Conservation (phyloP, 2,329 filamentous ascomycete species). For the Aspergillus aculeatus region DNA sequence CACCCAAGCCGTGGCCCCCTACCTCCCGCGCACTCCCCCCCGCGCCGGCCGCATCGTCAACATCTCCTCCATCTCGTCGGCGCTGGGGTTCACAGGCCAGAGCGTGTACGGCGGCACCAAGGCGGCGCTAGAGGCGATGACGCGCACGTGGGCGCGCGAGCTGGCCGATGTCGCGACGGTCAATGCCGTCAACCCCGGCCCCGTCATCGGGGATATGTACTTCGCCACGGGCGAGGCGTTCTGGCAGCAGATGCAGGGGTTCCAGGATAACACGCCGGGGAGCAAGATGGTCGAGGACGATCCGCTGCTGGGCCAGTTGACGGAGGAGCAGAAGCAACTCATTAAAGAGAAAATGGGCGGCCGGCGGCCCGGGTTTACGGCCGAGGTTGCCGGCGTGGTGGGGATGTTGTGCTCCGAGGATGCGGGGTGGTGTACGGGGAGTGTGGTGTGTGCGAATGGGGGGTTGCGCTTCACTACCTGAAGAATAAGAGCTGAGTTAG, state of each 20-base stretch:
- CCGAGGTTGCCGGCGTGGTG: slow-evolving; percentile 72
- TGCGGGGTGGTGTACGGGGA: slow-evolving; percentile 74
- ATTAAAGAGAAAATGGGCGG: slow-evolving; percentile 59
- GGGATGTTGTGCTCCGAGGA: slow-evolving; percentile 73
- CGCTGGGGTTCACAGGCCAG: slow-evolving; percentile 58
- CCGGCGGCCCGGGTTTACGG: slow-evolving; percentile 62
- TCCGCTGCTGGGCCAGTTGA: slow-evolving; percentile 55
- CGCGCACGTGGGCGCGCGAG: slow-evolving; percentile 65
- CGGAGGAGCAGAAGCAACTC: slow-evolving; percentile 61
- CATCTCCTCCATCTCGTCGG: slow-evolving; percentile 58
- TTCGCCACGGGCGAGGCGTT: slow-evolving; percentile 56
- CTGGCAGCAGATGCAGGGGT: slow-evolving; percentile 59
- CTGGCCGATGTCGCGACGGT: slow-evolving; percentile 62
- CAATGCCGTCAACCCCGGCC: slow-evolving; percentile 66
- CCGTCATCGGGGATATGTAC: slow-evolving; percentile 68
- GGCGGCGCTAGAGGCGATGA: slow-evolving; percentile 67
- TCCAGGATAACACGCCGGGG: slow-evolving; percentile 64
- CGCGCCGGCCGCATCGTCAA: slow-evolving; percentile 66
- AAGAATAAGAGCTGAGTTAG: too few relatives aligned
- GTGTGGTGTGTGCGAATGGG: slow-evolving; percentile 77
- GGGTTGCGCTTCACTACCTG: slow-evolving; percentile 54
- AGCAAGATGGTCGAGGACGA: slow-evolving; percentile 60
- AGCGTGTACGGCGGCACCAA: slow-evolving; percentile 66
- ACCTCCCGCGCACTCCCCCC: slow-evolving; percentile 61
- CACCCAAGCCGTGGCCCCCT: slow-evolving; percentile 68